Base-by-base conservation (phyloP, 805 yeast species). In the Starmerella bombi region DNA sequence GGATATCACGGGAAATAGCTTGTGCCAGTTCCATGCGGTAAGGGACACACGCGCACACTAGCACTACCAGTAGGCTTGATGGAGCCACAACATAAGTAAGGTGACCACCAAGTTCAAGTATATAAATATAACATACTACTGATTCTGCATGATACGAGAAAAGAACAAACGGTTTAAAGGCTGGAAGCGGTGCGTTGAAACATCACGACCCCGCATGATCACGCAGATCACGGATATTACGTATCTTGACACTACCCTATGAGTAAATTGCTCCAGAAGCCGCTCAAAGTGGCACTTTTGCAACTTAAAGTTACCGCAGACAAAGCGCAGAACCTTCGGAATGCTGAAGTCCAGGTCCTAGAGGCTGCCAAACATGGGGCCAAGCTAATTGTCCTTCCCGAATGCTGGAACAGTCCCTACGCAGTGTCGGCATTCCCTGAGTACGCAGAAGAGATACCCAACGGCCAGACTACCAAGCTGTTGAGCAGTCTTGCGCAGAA, bases 381-480 rank as follows among this genome's bases (percentile, higher is more conserved):
- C 6, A 80, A 86, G 52, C 65, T 88, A 32, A 72, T 91, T 9
- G 83, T 91, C 49, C 65, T 91, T 25, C 98, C 98, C 7, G 97
- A 91, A 63, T 85, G 95, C 63, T 88, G 86, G 72, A 91, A 88
- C 59, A 82, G 95, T 1, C 97, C 97, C 3, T 91, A 91, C 57
- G 74, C 93, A 0, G 94, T 84, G 22, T 72, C 73, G 43, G 79
- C 86, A 46, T 91, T 91, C 61, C 73, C 80, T 5, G 76, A 82
- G 44, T 88, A 91, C 57, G 86, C 94, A 3, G 98, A 91, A 59
- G 51, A 59, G n/a, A 80, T 91, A 32, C 93, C 94, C 5, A 58
- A 64, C 1, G 93, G 93, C 5, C 61, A 57, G 28, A 70, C 78
- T 1, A 75, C 88, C 3, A 50, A 59, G 38, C 70, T 80, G 37